Percentiles rank a stretch among this genome's conserved stretches.
phyloP scores from a whole-genome alignment of 306 rosid species.

The Gastrolobium villosum region DNA sequence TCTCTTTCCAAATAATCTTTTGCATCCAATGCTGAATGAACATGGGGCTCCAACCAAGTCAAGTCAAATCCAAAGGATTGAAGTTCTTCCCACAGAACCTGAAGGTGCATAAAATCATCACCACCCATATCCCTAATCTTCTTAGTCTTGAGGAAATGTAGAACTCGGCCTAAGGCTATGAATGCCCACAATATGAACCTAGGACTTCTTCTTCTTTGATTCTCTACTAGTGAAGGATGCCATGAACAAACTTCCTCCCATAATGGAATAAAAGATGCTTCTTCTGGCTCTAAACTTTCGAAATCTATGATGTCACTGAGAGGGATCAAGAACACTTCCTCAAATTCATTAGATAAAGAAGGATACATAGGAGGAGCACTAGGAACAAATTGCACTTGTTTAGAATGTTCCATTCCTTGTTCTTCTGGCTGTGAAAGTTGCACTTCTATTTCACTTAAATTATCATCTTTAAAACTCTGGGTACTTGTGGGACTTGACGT shows the following conservation, averaged over 20 bases:
- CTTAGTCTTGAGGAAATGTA: slow-evolving; percentile 45
- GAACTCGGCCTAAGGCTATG: slow-evolving; percentile 49
- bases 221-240: slow-evolving; percentile 43
- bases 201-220: slow-evolving; percentile 40
- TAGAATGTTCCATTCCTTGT: background rate
- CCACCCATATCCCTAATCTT: slow-evolving; percentile 26
- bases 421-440: background rate
- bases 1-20: slow-evolving; percentile 39
- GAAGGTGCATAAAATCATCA: slow-evolving; percentile 25
- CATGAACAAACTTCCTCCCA: slow-evolving; percentile 42
- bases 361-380: slow-evolving; percentile 42
- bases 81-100: slow-evolving; percentile 50
- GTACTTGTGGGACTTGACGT: slow-evolving; percentile 6
- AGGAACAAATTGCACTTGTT: slow-evolving; percentile 12
- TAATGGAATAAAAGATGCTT: background rate
- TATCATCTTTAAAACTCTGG: slow-evolving; percentile 1
- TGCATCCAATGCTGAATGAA: slow-evolving; percentile 46
- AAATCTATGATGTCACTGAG: slow-evolving; percentile 17
- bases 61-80: slow-evolving; percentile 40
- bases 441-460: background rate
- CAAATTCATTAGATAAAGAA: slow-evolving; percentile 7
- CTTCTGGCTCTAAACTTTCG: too few relatives aligned
- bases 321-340: background rate
- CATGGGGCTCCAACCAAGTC: slow-evolving; percentile 47
- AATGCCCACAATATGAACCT: slow-evolving; percentile 46